phyloP scores from a whole-genome alignment of 2,329 filamentous ascomycete species.

The Penicillium digitatum region DNA sequence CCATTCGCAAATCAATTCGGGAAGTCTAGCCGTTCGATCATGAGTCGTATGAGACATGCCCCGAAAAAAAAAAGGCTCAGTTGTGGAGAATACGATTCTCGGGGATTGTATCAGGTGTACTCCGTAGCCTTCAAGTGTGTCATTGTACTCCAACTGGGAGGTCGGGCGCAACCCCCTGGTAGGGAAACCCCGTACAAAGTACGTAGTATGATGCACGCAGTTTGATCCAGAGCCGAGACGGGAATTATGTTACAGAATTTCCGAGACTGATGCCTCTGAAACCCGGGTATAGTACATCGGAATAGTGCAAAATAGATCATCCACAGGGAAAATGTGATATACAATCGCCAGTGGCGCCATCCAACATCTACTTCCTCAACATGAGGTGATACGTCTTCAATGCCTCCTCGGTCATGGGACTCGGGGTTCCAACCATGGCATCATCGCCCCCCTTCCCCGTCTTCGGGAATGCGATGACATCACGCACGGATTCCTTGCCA shows the following conservation, averaged over 20 bases:
- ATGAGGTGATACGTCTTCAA: slow-evolving; percentile 58
- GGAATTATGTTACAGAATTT: neutral
- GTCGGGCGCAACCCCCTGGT: neutral
- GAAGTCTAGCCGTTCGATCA: neutral
- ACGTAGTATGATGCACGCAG: neutral
- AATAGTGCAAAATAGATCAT: neutral
- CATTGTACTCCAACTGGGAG: too few species aligned
- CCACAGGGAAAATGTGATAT: neutral
- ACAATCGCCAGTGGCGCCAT: neutral
- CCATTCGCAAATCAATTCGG: neutral
- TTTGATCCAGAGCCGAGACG: neutral
- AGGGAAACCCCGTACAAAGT: neutral
- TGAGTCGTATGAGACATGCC: neutral
- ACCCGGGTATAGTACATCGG: neutral
- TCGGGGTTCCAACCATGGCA: slow-evolving; percentile 73
- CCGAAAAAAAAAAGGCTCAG: neutral
- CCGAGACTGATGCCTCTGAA: neutral
- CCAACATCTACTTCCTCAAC: slow-evolving; percentile 24
- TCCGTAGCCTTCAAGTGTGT: neutral
- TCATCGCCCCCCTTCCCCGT: slow-evolving; percentile 86
- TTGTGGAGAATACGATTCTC: too few species aligned
- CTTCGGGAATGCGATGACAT: slow-evolving; percentile 97
- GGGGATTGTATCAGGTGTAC: neutral
- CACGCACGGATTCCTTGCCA: slow-evolving; percentile 70
- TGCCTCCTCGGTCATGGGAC: slow-evolving; percentile 59